Conservation (phyloP, 495 filamentous ascomycete genomes). For the Cryomyces minteri region DNA sequence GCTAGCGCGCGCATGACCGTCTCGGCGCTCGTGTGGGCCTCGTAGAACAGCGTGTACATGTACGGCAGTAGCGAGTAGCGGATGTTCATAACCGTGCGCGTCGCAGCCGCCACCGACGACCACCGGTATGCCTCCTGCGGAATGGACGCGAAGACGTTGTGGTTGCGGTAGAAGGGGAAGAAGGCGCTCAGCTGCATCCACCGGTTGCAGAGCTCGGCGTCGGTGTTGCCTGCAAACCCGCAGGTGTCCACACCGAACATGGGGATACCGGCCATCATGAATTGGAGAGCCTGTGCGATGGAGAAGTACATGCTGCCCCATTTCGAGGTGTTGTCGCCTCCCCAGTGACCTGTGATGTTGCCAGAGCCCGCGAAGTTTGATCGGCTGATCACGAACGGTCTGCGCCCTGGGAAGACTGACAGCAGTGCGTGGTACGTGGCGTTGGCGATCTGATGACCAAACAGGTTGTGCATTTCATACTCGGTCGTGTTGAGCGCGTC, state of each 20-base stretch:
- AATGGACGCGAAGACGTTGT: conserved; percentile 45
- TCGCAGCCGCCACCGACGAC: conserved; percentile 46
- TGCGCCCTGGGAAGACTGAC: conserved; percentile 2
- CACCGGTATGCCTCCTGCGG: conserved; percentile 65
- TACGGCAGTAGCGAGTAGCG: conserved; percentile 62
- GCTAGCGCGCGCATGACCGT: conserved; percentile 68
- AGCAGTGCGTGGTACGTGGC: conserved; percentile 7
- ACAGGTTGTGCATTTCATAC: conserved; percentile 5
- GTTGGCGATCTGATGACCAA: conserved; percentile 4
- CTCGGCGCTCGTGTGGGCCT: conserved; percentile 45
- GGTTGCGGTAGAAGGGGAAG: conserved; percentile 80
- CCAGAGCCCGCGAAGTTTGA: conserved; percentile 7
- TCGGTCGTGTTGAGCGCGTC: conserved; percentile 7
- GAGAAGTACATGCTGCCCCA: conserved; percentile 9
- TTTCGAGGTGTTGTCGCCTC: conserved; percentile 49
- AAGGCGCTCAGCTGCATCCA: conserved; percentile 83
- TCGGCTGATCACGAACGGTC: conserved; percentile 7
- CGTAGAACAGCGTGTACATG: conserved; percentile 63
- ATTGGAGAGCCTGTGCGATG: conserved; percentile 62
- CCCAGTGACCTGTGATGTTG: conserved; percentile 41
- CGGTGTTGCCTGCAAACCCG: conserved; percentile 54
- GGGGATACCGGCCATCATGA: conserved; percentile 64
- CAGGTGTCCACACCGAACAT: conserved; percentile 78
- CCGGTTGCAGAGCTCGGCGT: conserved; percentile 57
- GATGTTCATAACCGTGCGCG: conserved; percentile 50